Percentiles rank a stretch among this genome's conserved stretches.
Evolutionary conservation across 2,329 filamentous ascomycete species (phyloP).

Genomic region (Claviceps sp.): DNA sequence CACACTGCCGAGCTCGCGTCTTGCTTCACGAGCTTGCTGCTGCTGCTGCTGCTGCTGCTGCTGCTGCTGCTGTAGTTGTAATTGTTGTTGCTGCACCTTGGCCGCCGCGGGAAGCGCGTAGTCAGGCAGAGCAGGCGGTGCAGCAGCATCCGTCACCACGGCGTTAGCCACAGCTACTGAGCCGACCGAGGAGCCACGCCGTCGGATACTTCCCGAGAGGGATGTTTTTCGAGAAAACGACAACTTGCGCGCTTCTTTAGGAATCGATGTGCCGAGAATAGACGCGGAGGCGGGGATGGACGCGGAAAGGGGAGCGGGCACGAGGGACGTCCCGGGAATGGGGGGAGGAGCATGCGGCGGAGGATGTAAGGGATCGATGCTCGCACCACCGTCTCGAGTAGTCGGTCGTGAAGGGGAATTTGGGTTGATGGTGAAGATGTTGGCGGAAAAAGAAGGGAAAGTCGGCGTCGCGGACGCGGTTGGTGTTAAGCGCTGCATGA

Average conservation of each 20-base stretch:
- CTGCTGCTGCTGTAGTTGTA: no score
- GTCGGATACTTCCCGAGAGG: conserved; percentile 32
- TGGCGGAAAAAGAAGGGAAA: conserved; percentile 23
- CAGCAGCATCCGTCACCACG: conserved; percentile 30
- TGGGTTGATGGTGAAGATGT: conserved; percentile 13
- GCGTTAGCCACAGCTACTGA: conserved; percentile 23
- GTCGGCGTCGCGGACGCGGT: conserved; percentile 17
- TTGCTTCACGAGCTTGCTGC: conserved; percentile 6
- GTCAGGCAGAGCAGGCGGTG: conserved; percentile 40
- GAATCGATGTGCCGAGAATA: neutral
- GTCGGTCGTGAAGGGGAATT: conserved; percentile 17
- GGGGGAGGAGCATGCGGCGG: conserved; percentile 11
- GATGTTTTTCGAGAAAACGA: conserved; percentile 43
- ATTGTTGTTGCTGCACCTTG: conserved; percentile 20
- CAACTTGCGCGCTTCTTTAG: conserved; percentile 32
- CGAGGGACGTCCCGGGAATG: neutral
- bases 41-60: neutral
- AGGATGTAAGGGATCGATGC: conserved; percentile 10
- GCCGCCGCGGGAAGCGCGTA: conserved; percentile 37
- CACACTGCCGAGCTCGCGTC: conserved; percentile 4
- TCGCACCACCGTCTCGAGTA: conserved; percentile 21
- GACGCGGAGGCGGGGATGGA: neutral
- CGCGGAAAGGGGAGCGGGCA: neutral
- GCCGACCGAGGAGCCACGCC: conserved; percentile 23
- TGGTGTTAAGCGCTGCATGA: conserved; percentile 6